Percentiles rank a stretch among this genome's conserved stretches.
These are phyloP conservation scores for Hypsizygus ulmarius DNA, from an alignment of 1,284 basidiomycete genomes.

Conservation along the genomic window DNA sequence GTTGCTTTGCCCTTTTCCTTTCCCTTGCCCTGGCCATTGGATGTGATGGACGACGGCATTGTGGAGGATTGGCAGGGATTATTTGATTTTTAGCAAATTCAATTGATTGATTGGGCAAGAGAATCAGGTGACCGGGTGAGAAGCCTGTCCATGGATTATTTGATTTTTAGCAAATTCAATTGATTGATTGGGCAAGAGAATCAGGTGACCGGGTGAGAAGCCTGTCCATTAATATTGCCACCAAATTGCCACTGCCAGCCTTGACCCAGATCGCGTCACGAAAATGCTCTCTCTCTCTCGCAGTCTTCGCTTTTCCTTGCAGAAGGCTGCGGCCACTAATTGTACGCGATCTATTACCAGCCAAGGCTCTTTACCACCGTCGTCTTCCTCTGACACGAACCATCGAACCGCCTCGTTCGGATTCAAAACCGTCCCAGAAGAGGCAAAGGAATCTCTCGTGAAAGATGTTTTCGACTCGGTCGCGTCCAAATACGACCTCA, in stretches of 20 bases:
- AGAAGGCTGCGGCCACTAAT: not conserved
- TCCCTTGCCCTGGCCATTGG: conserved; percentile 43
- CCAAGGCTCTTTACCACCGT: conserved; percentile 11
- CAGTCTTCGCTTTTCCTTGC: conserved; percentile 14
- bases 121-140: conserved; percentile 13
- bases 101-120: conserved; percentile 4
- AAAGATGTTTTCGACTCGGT: conserved; percentile 95
- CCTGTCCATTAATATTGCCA: too few relatives aligned
- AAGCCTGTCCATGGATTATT: too few relatives aligned
- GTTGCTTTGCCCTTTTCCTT: too few relatives aligned
- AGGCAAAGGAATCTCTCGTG: conserved; percentile 76
- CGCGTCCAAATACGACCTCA: conserved; percentile 93
- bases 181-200: conserved; percentile 2
- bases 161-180: conserved; percentile 6
- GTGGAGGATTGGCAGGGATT: not conserved
- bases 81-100: not conserved
- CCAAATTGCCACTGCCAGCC: too few relatives aligned
- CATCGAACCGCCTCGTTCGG: conserved; percentile 81
- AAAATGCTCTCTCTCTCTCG: conserved; percentile 19
- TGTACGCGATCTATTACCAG: conserved; percentile 15
- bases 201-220: conserved; percentile 16
- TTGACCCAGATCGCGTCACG: too few relatives aligned
- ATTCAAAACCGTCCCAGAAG: conserved; percentile 83
- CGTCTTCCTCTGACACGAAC: conserved; percentile 14
- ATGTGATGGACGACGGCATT: conserved; percentile 23